Base-by-base conservation (phyloP, 2,329 filamentous ascomycete genomes). In the Aspergillus ochraceus region DNA sequence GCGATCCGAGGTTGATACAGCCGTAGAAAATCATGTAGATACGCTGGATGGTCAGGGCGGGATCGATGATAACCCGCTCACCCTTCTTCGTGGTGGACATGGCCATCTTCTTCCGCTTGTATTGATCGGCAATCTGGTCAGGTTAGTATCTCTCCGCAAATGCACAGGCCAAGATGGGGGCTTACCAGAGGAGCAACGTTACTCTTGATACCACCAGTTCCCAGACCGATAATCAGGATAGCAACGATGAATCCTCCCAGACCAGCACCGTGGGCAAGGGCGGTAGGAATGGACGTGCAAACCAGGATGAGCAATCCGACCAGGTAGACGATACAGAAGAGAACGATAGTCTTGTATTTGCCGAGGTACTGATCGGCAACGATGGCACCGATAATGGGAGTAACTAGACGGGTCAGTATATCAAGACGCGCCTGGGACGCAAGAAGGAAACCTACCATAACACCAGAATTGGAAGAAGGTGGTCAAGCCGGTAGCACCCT, bases 1-100 rank as follows among this genome's bases (percentile, higher is more conserved):
- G 79, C 1, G 87, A 85, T n/a, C 89, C 90, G 17, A 92, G 66
- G 74, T 92, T 91, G 70, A 91, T 90, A 75, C 86, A 88, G 72
- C 83, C 81, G 76, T 91, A 91, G 78, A 90, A 91, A 70, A 90
- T 84, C 86, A 87, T 89, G 79, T 89, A 90, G 62, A 90, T 86
- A 52, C 86, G 81, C 68, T 88, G 85, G 62, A 88, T 83, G 1
- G 88, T 90, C 57, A 89, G 79, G 45, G 83, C 80, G 0, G 88
- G 87, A 66, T 90, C 88, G 26, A 90, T 83, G 63, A 91, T 81
- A 56, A 90, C 86, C 19, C 80, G 78, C 70, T 84, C 77, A 20
- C 82, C 83, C 50, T 76, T 78, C 62, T 76, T 74, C 47, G 70
- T 70, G 17, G 76, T 78, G 59, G 72, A 71, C 20, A 79, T 69